Conservation (phyloP, 2,329 filamentous ascomycete species). For the Rutstroemia sp. region DNA sequence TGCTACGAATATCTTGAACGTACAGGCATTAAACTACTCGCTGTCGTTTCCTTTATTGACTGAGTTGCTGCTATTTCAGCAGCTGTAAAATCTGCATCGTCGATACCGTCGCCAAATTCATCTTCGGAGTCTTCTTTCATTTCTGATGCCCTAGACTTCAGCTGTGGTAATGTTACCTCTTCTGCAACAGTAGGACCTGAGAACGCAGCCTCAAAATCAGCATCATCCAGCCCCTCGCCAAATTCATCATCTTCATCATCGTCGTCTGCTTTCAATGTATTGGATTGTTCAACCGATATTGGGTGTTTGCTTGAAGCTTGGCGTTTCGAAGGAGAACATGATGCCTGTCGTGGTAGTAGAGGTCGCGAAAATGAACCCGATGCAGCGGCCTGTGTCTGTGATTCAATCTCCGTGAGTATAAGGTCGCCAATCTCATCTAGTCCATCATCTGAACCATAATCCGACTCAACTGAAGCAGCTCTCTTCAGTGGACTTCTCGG, state of each 20-base stretch:
- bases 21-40: constrained; percentile 41
- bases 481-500: not conserved
- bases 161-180: constrained; percentile 18
- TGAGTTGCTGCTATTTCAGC: constrained; percentile 69
- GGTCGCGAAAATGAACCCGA: not conserved
- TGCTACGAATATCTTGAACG: constrained; percentile 36
- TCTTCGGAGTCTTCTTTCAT: constrained; percentile 51
- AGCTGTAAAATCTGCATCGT: constrained; percentile 67
- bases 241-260: constrained; percentile 25
- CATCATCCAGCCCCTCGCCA: constrained; percentile 44
- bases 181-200: constrained; percentile 29
- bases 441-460: constrained; percentile 9
- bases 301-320: not conserved
- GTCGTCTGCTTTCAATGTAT: not conserved
- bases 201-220: constrained; percentile 29
- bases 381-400: not conserved
- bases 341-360: not conserved
- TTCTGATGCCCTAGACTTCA: not conserved
- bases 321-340: not conserved
- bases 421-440: constrained; percentile 6
- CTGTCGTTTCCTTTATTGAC: constrained; percentile 35
- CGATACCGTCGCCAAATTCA: constrained; percentile 62
- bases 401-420: constrained; percentile 7
- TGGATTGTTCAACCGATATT: not conserved
- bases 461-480: not conserved